Evolutionary conservation across 768 basidiomycete species (phyloP).

Genomic region (Tulasnella sp.): DNA sequence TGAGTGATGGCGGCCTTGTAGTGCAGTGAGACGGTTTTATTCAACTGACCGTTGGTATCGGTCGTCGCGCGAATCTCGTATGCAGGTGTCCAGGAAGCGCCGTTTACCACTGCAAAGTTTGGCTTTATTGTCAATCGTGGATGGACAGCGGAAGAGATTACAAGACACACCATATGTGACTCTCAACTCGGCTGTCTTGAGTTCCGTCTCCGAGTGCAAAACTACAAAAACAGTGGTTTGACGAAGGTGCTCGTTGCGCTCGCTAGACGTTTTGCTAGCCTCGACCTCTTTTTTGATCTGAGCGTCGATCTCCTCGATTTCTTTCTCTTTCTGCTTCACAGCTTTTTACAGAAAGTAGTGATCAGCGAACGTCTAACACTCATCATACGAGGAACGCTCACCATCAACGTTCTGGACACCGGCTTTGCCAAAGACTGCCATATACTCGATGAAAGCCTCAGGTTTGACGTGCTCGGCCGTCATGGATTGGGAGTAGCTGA

Average conservation of each 20-base stretch:
- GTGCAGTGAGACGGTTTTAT: no score
- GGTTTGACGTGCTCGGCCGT: conserved; percentile 36
- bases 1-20: no score
- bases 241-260: conserved; percentile 25
- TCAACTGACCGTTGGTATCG: no score
- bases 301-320: conserved; percentile 18
- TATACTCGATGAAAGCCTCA: conserved; percentile 38
- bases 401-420: conserved; percentile 39
- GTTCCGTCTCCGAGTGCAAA: not conserved
- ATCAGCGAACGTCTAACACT: not conserved
- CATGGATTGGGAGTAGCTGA: conserved; percentile 31
- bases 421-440: conserved; percentile 43
- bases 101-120: no score
- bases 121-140: not conserved
- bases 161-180: not conserved
- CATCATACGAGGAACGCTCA: conserved; percentile 32
- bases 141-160: not conserved
- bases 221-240: conserved; percentile 34
- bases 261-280: conserved; percentile 13
- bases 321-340: conserved; percentile 25
- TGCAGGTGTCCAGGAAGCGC: no score
- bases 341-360: not conserved
- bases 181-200: not conserved
- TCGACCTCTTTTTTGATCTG: conserved; percentile 37
- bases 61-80: no score